Percentiles rank a stretch among this genome's conserved stretches.
phyloP scores from a whole-genome alignment of 2,329 filamentous ascomycete species.

The Pseudopyrenochaeta lycopersici region DNA sequence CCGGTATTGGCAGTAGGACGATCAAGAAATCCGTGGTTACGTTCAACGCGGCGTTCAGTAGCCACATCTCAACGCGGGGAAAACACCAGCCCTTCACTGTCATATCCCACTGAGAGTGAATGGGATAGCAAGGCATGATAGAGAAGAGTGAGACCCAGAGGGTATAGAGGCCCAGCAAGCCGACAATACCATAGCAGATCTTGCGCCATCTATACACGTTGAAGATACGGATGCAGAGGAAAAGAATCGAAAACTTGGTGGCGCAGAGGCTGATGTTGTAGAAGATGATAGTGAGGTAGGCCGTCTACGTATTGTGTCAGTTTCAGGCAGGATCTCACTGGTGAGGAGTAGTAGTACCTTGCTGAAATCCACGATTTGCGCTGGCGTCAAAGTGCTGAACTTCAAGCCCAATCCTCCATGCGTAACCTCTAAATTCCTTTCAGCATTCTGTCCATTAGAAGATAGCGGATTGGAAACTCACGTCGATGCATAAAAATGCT shows the following conservation, averaged over 20 bases:
- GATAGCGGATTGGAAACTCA: too few relatives aligned
- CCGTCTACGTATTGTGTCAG: background rate
- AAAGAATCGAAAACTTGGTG: slow-evolving; percentile 12
- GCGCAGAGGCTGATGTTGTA: slow-evolving; percentile 13
- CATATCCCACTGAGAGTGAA: slow-evolving; percentile 7
- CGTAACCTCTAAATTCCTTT: too few relatives aligned
- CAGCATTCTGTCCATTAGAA: too few relatives aligned
- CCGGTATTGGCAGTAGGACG: slow-evolving; percentile 49
- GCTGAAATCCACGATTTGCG: too few relatives aligned
- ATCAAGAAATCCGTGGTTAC: slow-evolving; percentile 47
- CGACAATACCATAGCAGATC: slow-evolving; percentile 6
- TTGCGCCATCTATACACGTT: background rate
- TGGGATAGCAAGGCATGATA: slow-evolving; percentile 7
- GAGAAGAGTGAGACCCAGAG: slow-evolving; percentile 2
- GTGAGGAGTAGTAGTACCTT: too few relatives aligned
- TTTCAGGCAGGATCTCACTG: too few relatives aligned
- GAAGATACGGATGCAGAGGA: slow-evolving; percentile 12
- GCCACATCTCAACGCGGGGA: slow-evolving; percentile 5
- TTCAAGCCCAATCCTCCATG: too few relatives aligned
- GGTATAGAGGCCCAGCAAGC: slow-evolving; percentile 5
- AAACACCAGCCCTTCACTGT: slow-evolving; percentile 10
- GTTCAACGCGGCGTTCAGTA: slow-evolving; percentile 36
- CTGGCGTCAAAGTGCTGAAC: too few relatives aligned
- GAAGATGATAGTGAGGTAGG: slow-evolving; percentile 10
- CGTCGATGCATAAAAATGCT: too few relatives aligned